Percentiles rank a stretch among this genome's conserved stretches.
Conservation (phyloP, 257 asterid species). For the Prunella vulgaris region DNA sequence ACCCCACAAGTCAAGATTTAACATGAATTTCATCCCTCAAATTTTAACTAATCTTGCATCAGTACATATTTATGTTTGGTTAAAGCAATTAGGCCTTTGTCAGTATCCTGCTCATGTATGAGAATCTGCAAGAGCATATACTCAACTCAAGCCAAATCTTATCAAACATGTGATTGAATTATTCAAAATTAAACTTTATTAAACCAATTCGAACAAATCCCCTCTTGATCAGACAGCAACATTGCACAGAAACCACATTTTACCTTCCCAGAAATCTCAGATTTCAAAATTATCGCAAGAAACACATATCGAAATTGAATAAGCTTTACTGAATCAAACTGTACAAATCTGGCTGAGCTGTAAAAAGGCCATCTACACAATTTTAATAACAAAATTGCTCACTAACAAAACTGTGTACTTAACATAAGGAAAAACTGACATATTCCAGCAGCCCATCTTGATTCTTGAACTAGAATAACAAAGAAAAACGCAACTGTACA, state of each 20-base stretch:
- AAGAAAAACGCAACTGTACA: not conserved
- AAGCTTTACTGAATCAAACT: not conserved
- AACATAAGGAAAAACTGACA: not conserved
- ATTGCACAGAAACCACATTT: no score
- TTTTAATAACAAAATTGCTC: not conserved
- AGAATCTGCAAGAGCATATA: not conserved
- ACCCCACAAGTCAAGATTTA: not conserved
- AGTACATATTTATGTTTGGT: not conserved
- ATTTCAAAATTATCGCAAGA: not conserved
- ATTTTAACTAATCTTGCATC: not conserved
- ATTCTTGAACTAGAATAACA: not conserved
- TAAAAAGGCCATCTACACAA: no score
- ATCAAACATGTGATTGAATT: not conserved
- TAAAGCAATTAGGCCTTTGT: not conserved
- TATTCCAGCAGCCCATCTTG: not conserved
- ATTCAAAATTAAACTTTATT: not conserved
- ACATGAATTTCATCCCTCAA: not conserved
- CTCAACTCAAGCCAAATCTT: not conserved
- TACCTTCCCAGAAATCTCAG: not conserved
- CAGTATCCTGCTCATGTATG: no score
- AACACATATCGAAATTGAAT: not conserved
- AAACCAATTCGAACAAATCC: no score
- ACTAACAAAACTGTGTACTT: slow-evolving; percentile 10
- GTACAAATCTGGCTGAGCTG: not conserved
- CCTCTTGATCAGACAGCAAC: no score